Evolutionary conservation across 352 stramenopile genomes (phyloP).

Genomic region (Blastocystis sp.): DNA sequence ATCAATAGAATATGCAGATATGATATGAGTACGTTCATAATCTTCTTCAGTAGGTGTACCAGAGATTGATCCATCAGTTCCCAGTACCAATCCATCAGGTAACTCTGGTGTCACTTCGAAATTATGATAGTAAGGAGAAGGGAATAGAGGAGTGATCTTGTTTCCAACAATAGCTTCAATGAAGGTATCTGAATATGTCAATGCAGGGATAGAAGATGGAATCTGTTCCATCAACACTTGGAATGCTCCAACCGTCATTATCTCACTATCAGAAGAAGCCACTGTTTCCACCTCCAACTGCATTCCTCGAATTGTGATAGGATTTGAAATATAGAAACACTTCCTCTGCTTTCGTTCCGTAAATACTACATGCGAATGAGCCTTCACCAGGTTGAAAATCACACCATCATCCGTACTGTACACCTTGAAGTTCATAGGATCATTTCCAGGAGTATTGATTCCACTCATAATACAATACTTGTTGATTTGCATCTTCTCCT

Average conservation of each 20-base stretch:
- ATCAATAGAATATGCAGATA: neutral
- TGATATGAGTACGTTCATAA: neutral
- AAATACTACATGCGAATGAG: neutral
- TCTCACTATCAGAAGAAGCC: neutral
- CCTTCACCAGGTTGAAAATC: neutral
- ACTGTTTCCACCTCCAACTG: neutral
- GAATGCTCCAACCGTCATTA: neutral
- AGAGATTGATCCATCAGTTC: neutral
- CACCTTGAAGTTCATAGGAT: neutral
- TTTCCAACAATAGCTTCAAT: neutral
- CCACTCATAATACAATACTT: slow-evolving; percentile 3
- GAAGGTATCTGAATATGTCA: neutral
- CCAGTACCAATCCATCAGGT: neutral
- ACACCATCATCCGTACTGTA: neutral
- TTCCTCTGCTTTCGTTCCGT: neutral
- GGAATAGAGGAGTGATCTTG: neutral
- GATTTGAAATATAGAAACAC: slow-evolving; percentile 10
- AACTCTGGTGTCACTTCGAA: neutral
- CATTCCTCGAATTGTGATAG: neutral
- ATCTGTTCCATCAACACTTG: neutral
- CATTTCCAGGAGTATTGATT: neutral
- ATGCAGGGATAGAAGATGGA: neutral
- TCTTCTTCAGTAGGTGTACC: neutral
- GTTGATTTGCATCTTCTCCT: neutral
- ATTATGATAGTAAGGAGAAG: neutral